Evolutionary conservation across 139 green algal genomes (phyloP).

Genomic region (Klebsormidium nitens): DNA sequence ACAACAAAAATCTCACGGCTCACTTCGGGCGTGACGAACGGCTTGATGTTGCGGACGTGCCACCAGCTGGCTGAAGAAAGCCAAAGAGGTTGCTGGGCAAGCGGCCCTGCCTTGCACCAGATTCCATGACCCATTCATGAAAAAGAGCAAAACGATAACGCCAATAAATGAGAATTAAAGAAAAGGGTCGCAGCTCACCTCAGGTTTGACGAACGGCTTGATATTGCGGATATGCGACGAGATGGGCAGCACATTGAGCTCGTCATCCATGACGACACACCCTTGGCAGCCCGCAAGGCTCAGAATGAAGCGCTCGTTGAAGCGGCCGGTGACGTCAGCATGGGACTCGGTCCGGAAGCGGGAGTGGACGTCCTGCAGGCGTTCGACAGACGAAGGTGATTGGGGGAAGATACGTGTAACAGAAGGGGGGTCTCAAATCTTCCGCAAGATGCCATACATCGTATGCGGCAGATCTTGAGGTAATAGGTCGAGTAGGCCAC

Average conservation of each 20-base stretch:
- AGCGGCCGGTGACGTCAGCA: slow-evolving; percentile 73
- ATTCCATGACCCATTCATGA: too few species aligned
- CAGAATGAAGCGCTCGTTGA: slow-evolving; percentile 98
- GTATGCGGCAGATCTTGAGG: too few species aligned
- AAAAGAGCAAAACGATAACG: too few species aligned
- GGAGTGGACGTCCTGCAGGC: slow-evolving; percentile 73
- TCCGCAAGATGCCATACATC: too few species aligned
- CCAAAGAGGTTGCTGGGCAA: too few species aligned
- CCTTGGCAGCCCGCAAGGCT: slow-evolving; percentile 71
- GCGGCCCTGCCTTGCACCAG: too few species aligned
- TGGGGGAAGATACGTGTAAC: background rate
- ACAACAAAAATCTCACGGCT: too few species aligned
- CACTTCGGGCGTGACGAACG: background rate
- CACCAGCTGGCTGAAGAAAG: too few species aligned
- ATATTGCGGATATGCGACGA: slow-evolving; percentile 52
- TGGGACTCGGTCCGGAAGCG: slow-evolving; percentile 87
- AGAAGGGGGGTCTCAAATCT: too few species aligned
- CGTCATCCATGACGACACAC: slow-evolving; percentile 94
- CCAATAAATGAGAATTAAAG: too few species aligned
- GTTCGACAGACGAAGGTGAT: background rate
- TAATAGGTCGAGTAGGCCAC: too few species aligned
- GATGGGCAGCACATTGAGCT: slow-evolving; percentile 97
- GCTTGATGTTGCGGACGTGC: background rate
- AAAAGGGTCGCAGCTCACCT: slow-evolving; percentile 9
- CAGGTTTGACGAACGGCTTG: slow-evolving; percentile 6